Conservation (phyloP, 345 rosid species). For the Raphanus raphanistrum region DNA sequence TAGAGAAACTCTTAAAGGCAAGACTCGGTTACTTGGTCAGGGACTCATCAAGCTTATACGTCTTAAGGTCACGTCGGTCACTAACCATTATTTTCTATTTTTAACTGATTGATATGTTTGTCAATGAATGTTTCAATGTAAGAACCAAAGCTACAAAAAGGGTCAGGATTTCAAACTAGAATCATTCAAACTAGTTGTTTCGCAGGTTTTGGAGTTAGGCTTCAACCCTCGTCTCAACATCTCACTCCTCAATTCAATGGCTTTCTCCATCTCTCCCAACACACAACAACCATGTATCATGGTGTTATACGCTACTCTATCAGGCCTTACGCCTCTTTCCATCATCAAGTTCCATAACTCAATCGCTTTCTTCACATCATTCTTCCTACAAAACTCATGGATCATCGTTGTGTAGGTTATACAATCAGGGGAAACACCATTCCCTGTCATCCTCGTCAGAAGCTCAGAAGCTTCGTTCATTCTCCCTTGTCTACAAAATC, state of each 20-base stretch:
- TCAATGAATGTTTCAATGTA: slow-evolving; percentile 1
- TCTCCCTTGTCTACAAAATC: slow-evolving; percentile 75
- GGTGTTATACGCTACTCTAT: slow-evolving; percentile 64
- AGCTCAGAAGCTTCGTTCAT: slow-evolving; percentile 61
- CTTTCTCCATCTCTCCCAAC: slow-evolving; percentile 56
- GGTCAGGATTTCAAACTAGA: background rate
- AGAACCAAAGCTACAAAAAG: background rate
- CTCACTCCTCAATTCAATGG: slow-evolving; percentile 64
- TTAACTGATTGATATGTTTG: slow-evolving; percentile 3
- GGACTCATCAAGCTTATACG: too few relatives aligned
- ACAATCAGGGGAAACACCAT: slow-evolving; percentile 72
- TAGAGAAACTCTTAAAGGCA: too few relatives aligned
- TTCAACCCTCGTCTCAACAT: slow-evolving; percentile 63
- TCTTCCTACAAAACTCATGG: slow-evolving; percentile 59
- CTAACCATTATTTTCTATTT: background rate
- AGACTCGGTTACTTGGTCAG: too few relatives aligned
- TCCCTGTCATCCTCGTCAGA: slow-evolving; percentile 55
- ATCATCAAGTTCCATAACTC: slow-evolving; percentile 74
- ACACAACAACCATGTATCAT: slow-evolving; percentile 71
- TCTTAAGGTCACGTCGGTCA: too few relatives aligned
- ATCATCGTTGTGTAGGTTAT: slow-evolving; percentile 83
- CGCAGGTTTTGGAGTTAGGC: slow-evolving; percentile 32
- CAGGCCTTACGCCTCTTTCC: slow-evolving; percentile 63
- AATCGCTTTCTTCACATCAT: slow-evolving; percentile 58
- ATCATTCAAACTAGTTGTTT: background rate